phyloP scores from a whole-genome alignment of 2,329 filamentous ascomycete species.

The Aureobasidium subglaciale region DNA sequence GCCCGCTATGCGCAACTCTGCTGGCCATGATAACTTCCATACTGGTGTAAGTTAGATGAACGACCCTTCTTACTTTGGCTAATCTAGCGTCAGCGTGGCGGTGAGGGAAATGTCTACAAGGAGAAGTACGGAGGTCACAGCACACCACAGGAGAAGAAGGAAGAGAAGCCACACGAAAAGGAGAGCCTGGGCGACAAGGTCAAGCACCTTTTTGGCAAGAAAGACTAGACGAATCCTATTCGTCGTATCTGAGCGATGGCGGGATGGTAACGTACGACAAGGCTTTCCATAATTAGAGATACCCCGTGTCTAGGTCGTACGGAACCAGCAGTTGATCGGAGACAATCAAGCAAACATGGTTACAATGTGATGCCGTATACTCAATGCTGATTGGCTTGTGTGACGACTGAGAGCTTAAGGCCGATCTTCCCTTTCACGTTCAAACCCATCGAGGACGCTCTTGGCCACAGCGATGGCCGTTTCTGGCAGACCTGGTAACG shows the following conservation, averaged over 20 bases:
- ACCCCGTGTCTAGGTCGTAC: neutral
- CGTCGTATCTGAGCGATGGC: neutral
- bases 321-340: neutral
- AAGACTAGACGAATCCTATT: neutral
- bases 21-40: conserved; percentile 39
- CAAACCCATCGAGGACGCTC: conserved; percentile 43
- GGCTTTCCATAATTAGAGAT: conserved; percentile 13
- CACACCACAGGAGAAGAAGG: conserved; percentile 24
- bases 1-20: conserved; percentile 29
- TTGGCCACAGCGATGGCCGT: conserved; percentile 62
- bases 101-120: conserved; percentile 41
- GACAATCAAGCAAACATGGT: no score
- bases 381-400: neutral
- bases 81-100: conserved; percentile 31
- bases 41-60: conserved; percentile 33
- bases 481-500: conserved; percentile 54
- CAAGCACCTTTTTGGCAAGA: conserved; percentile 32
- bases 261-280: neutral
- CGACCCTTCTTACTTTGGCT: neutral
- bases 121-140: conserved; percentile 43
- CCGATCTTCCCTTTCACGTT: neutral
- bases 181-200: conserved; percentile 38
- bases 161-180: conserved; percentile 20
- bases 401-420: neutral
- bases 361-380: no score